A percentile compares a stretch with the other conserved stretches of the same genome.
Conservation (phyloP, 2,329 filamentous ascomycete species). For the Clarireedia paspali region DNA sequence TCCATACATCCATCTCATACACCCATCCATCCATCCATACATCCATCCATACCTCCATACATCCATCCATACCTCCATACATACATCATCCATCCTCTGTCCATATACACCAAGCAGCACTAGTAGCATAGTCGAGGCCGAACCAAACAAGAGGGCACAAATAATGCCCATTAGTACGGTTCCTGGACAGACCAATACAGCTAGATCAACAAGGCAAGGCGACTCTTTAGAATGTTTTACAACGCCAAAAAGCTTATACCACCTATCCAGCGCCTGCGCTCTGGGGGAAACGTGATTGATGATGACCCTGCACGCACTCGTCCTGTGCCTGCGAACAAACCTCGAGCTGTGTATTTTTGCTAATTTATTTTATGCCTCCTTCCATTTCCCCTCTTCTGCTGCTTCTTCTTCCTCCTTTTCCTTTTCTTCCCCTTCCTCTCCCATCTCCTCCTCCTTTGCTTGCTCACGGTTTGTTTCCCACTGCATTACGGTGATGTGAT, state of each 20-base stretch:
- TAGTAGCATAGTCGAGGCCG: no score
- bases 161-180: no score
- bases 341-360: not conserved
- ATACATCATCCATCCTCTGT: not conserved
- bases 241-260: not conserved
- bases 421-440: not conserved
- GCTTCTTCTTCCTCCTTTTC: not conserved
- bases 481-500: not conserved
- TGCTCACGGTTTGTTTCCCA: not conserved
- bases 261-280: not conserved
- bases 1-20: not conserved
- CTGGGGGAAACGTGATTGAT: not conserved
- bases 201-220: not conserved
- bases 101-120: no score
- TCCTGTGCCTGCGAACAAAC: not conserved
- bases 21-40: not conserved
- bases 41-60: not conserved
- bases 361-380: not conserved
- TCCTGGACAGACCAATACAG: not conserved
- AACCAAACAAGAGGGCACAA: no score
- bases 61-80: conserved; percentile 1
- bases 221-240: not conserved
- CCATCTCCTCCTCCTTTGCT: not conserved
- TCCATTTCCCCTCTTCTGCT: not conserved
- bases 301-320: not conserved